These are phyloP conservation scores for Leccinum subtestaceum DNA, from an alignment of 768 basidiomycete species.

Conservation along the genomic window DNA sequence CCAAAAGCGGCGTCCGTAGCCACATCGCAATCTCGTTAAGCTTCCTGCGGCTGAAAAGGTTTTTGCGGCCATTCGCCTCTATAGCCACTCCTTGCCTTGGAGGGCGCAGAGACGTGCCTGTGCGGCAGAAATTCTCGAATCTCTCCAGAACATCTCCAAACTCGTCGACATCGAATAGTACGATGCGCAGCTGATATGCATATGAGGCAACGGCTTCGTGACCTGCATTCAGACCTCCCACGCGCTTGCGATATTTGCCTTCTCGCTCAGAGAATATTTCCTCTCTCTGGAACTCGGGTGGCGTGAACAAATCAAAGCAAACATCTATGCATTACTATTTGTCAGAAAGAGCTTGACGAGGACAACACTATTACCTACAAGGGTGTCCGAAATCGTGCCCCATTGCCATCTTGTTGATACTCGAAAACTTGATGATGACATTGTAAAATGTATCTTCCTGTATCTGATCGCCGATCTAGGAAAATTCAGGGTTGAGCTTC, in stretches of 20 bases:
- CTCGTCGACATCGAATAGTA: conserved; percentile 46
- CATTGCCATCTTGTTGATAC: conserved; percentile 57
- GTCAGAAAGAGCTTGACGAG: conserved; percentile 11
- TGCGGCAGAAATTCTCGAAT: conserved; percentile 54
- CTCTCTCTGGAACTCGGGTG: conserved; percentile 61
- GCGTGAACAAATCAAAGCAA: conserved; percentile 64
- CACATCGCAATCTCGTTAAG: conserved; percentile 46
- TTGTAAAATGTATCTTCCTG: conserved; percentile 50
- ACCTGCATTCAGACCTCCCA: conserved; percentile 55
- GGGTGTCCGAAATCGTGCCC: conserved; percentile 61
- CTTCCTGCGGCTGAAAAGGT: conserved; percentile 49
- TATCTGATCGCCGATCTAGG: conserved; percentile 58
- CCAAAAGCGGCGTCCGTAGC: conserved; percentile 41
- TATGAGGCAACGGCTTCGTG: conserved; percentile 65
- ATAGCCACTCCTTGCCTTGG: conserved; percentile 38
- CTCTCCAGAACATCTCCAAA: conserved; percentile 37
- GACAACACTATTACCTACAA: conserved; percentile 41
- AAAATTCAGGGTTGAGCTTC: background rate
- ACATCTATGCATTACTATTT: conserved; percentile 42
- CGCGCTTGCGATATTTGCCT: conserved; percentile 51
- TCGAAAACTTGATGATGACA: conserved; percentile 54
- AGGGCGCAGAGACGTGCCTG: conserved; percentile 42
- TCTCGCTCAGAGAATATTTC: conserved; percentile 46
- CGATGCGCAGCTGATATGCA: conserved; percentile 65
- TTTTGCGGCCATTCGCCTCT: conserved; percentile 42